phyloP scores from a whole-genome alignment of 495 filamentous ascomycete species.

The Penicillium silybi region DNA sequence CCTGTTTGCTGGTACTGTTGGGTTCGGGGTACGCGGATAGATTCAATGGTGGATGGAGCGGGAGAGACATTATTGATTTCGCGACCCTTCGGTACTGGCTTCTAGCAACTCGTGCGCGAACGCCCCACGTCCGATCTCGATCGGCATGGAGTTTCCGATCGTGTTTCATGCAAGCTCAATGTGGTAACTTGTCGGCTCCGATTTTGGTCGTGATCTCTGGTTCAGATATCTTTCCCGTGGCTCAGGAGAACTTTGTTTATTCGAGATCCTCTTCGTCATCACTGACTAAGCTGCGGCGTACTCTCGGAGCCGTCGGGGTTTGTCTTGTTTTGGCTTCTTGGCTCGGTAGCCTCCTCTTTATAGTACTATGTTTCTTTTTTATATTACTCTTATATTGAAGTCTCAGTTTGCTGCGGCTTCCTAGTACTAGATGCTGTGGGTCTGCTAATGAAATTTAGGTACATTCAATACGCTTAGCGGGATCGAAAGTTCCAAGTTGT shows the following conservation, averaged over 20 bases:
- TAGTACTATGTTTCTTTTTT: too few species aligned
- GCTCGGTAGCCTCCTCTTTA: background rate
- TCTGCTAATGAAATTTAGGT: background rate
- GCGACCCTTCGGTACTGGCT: background rate
- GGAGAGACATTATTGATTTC: background rate
- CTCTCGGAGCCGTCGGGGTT: background rate
- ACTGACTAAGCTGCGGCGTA: background rate
- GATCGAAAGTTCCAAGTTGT: background rate
- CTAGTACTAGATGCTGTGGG: background rate
- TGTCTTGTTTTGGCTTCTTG: background rate
- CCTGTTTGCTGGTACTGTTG: too few species aligned
- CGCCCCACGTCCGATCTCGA: constrained; percentile 14
- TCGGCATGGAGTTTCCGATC: constrained; percentile 7
- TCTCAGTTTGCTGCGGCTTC: too few species aligned
- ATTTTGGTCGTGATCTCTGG: background rate
- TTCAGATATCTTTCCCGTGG: background rate
- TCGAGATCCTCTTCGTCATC: background rate
- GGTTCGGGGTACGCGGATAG: background rate
- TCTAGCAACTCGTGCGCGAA: constrained; percentile 6
- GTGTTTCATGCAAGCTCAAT: background rate
- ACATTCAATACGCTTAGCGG: background rate
- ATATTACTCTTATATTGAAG: too few species aligned
- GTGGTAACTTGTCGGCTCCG: background rate
- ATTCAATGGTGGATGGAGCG: background rate
- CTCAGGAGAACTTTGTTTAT: background rate